phyloP scores from a whole-genome alignment of 2,329 filamentous ascomycete species.

The Fusarium sororula region DNA sequence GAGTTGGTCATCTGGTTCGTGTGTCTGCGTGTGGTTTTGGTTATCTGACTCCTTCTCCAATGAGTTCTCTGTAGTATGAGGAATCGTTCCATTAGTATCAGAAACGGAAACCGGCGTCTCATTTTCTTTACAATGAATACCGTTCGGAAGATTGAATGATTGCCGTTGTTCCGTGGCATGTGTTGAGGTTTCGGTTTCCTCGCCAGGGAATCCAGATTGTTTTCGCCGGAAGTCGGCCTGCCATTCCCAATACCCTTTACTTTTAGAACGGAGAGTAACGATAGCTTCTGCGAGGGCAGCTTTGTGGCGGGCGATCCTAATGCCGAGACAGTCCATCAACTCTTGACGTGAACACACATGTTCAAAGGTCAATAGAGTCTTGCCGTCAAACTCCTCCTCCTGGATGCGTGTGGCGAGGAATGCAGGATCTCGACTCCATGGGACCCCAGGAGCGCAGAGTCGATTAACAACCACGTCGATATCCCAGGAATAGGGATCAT shows the following conservation, averaged over 20 bases:
- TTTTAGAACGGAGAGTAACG: conserved; percentile 61
- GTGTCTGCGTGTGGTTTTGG: neutral
- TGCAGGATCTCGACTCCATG: conserved; percentile 60
- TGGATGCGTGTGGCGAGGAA: conserved; percentile 64
- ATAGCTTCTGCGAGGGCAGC: conserved; percentile 67
- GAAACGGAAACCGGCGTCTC: neutral
- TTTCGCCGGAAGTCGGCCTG: conserved; percentile 36
- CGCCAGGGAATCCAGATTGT: conserved; percentile 18
- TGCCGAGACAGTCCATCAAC: conserved; percentile 61
- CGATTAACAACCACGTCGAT: conserved; percentile 72
- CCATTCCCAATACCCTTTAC: conserved; percentile 56
- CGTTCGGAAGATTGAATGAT: neutral
- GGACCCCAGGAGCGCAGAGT: conserved; percentile 65
- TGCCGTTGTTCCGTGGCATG: neutral
- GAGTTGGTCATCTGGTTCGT: neutral
- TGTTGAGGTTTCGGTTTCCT: neutral
- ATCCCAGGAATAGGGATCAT: conserved; percentile 80
- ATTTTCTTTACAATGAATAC: neutral
- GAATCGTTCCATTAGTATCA: neutral
- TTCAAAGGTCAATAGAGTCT: conserved; percentile 66
- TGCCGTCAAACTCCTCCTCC: conserved; percentile 72
- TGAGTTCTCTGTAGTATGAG: neutral
- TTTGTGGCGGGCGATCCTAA: conserved; percentile 67
- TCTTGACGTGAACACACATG: conserved; percentile 61
- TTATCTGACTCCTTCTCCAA: neutral